phyloP scores from a whole-genome alignment of 2,329 filamentous ascomycete genomes.

The Microcyclospora tardicrescens region DNA sequence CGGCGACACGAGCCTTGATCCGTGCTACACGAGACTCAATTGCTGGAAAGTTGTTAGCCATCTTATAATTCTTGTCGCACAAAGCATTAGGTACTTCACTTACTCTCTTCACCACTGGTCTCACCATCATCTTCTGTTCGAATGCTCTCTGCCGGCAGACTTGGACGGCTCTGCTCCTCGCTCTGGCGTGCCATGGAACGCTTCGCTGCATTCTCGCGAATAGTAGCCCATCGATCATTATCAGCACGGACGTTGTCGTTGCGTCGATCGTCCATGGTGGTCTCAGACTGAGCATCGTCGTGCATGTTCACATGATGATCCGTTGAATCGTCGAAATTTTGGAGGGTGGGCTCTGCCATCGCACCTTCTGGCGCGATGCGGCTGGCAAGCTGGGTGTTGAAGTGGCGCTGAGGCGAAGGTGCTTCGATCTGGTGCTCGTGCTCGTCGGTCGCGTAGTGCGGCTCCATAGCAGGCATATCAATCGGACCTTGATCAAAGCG shows the following conservation, averaged over 20 bases:
- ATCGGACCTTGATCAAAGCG: constrained; percentile 83
- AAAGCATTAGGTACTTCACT: constrained; percentile 29
- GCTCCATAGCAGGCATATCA: constrained; percentile 71
- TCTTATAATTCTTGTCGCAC: background rate
- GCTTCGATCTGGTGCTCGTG: constrained; percentile 1
- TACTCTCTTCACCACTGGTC: constrained; percentile 90
- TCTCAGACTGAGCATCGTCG: constrained; percentile 25
- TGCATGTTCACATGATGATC: background rate
- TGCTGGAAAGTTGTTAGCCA: constrained; percentile 38
- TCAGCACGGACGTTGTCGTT: constrained; percentile 27
- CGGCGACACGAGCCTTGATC: constrained; percentile 93
- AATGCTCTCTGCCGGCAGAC: constrained; percentile 30
- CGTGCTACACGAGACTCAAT: constrained; percentile 94
- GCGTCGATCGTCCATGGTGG: constrained; percentile 26
- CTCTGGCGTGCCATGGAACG: constrained; percentile 48
- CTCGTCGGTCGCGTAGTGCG: constrained; percentile 28
- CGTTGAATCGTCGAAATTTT: too few relatives aligned
- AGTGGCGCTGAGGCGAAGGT: constrained; percentile 8
- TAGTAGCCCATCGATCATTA: constrained; percentile 87
- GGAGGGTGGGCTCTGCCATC: too few relatives aligned
- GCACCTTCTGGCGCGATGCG: constrained; percentile 5
- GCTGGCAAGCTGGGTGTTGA: constrained; percentile 9
- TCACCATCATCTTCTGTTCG: constrained; percentile 65
- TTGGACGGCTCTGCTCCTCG: constrained; percentile 46
- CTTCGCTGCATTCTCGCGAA: constrained; percentile 84